phyloP scores from a whole-genome alignment of 768 basidiomycete species.

The Leccinum ochraceum region DNA sequence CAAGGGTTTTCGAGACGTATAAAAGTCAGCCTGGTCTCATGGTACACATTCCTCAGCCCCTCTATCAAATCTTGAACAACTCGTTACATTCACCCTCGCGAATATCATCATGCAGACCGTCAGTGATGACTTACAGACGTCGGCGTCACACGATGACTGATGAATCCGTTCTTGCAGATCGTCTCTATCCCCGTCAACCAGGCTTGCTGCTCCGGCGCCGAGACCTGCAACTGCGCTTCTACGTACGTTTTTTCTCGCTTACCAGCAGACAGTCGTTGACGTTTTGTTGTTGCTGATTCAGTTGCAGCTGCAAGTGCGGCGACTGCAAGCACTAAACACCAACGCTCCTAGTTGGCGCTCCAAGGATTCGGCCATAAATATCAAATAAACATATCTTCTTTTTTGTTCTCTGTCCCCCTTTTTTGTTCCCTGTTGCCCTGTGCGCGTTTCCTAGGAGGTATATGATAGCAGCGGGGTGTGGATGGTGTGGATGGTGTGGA shows the following conservation, averaged over 20 bases:
- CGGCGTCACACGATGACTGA: neutral
- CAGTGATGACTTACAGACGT: neutral
- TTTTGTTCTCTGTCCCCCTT: neutral
- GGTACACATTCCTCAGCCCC: neutral
- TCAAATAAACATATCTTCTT: neutral
- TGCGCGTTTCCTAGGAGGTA: too few species aligned
- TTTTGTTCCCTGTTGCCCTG: too few species aligned
- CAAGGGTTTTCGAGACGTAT: conserved; percentile 5
- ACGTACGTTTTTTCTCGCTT: conserved; percentile 2
- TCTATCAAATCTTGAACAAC: neutral
- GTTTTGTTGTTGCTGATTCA: neutral
- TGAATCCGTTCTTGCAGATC: conserved; percentile 3
- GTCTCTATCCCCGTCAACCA: conserved; percentile 14
- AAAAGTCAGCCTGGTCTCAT: neutral
- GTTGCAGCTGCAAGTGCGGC: conserved; percentile 22
- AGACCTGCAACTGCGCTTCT: conserved; percentile 16
- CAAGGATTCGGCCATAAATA: neutral
- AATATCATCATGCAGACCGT: conserved; percentile 23
- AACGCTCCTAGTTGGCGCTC: neutral
- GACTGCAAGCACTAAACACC: conserved; percentile 22
- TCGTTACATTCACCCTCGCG: neutral
- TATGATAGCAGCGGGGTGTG: too few species aligned
- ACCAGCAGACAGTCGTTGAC: neutral
- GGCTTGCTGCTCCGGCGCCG: conserved; percentile 18
- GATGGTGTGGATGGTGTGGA: too few species aligned